Percentiles rank a stretch among this genome's conserved stretches.
Conservation (phyloP, 352 stramenopile species). For the Phytophthora pluvialis region DNA sequence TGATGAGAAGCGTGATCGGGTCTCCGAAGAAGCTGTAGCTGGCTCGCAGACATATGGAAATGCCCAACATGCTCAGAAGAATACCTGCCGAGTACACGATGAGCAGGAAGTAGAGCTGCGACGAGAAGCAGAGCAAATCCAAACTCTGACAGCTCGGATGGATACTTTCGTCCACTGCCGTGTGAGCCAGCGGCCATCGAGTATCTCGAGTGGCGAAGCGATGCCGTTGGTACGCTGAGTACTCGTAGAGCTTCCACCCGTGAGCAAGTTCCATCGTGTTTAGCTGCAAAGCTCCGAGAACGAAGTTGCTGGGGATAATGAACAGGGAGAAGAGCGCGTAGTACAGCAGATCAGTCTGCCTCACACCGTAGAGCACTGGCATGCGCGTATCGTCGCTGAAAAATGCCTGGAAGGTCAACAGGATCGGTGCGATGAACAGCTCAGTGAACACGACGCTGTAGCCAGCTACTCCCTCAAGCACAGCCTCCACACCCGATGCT, state of each 20-base stretch:
- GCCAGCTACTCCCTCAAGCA: conserved; percentile 90
- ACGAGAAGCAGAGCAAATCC: conserved; percentile 96
- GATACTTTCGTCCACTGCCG: conserved; percentile 91
- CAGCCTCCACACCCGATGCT: conserved; percentile 93
- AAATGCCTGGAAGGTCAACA: conserved; percentile 91
- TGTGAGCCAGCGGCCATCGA: conserved; percentile 91
- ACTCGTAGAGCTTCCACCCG: conserved; percentile 98
- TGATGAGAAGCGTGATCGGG: conserved; percentile 89
- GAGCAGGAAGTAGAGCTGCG: conserved; percentile 93
- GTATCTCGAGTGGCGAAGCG: conserved; percentile 94
- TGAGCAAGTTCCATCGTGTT: conserved; percentile 96
- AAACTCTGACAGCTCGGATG: conserved; percentile 92
- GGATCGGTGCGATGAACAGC: conserved; percentile 85
- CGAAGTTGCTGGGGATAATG: conserved; percentile 94
- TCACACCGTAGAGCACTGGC: conserved; percentile 92
- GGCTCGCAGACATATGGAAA: conserved; percentile 94
- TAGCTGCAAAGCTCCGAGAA: conserved; percentile 95
- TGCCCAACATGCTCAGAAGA: conserved; percentile 92
- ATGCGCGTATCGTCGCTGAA: conserved; percentile 93
- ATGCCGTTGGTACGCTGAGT: conserved; percentile 96
- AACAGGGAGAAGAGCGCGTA: conserved; percentile 95
- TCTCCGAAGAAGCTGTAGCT: conserved; percentile 95
- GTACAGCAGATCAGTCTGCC: conserved; percentile 94
- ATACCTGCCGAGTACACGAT: conserved; percentile 88
- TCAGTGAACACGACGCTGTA: conserved; percentile 93